Evolutionary conservation across 2,329 filamentous ascomycete species (phyloP).

Genomic region (Penicillium crustosum): DNA sequence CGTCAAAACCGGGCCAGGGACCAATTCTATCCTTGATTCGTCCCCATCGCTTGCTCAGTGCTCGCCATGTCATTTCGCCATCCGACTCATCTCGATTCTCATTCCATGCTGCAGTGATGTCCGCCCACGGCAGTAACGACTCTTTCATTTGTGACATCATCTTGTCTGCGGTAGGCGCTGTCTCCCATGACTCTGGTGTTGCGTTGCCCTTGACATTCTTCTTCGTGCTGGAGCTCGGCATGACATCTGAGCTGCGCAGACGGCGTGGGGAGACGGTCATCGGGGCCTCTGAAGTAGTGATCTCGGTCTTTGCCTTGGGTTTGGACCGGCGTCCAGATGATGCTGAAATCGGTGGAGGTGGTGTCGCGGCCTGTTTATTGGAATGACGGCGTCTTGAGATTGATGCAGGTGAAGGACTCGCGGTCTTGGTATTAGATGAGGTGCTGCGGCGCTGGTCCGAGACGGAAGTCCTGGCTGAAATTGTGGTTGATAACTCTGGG

Average conservation of each 20-base stretch:
- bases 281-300: not conserved
- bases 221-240: not conserved
- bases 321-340: not conserved
- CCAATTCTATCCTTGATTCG: not conserved
- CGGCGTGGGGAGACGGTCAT: not conserved
- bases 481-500: not conserved
- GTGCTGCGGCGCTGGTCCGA: not conserved
- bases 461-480: not conserved
- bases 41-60: not conserved
- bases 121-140: not conserved
- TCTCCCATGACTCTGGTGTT: not conserved
- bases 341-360: too few relatives aligned
- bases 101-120: not conserved
- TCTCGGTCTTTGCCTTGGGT: not conserved
- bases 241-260: not conserved
- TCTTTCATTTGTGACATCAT: slow-evolving; percentile 2
- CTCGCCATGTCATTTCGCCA: not conserved
- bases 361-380: not conserved
- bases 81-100: not conserved
- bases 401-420: not conserved
- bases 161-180: not conserved
- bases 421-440: not conserved
- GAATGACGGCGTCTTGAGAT: not conserved
- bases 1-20: not conserved
- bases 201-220: not conserved